A percentile compares a stretch with the other conserved stretches of the same genome.
phyloP scores from a whole-genome alignment of 306 rosid genomes.

The Pyrus pyrifolia region DNA sequence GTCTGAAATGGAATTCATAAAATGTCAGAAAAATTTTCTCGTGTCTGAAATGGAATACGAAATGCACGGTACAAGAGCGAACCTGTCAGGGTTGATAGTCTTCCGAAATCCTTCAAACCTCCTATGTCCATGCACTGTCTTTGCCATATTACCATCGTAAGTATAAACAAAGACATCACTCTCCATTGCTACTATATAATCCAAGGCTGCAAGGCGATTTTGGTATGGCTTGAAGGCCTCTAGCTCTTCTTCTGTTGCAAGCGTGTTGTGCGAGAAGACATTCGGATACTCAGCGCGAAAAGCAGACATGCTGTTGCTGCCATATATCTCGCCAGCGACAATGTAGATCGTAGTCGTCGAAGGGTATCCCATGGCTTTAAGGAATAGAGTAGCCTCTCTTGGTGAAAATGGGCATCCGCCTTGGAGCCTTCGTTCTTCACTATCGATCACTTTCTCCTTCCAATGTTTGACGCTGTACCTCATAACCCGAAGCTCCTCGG shows the following conservation, averaged over 20 bases:
- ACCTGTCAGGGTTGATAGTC: constrained; percentile 95
- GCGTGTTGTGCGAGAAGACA: constrained; percentile 72
- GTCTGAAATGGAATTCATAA: constrained; percentile 36
- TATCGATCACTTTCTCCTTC: constrained; percentile 95
- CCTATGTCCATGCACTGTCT: constrained; percentile 96
- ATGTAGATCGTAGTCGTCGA: constrained; percentile 86
- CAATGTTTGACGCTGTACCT: constrained; percentile 88
- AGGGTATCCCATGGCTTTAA: constrained; percentile 97
- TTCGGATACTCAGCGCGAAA: constrained; percentile 66
- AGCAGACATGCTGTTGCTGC: constrained; percentile 62
- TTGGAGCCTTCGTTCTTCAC: constrained; percentile 51
- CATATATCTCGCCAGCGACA: constrained; percentile 94
- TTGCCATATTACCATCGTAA: constrained; percentile 98
- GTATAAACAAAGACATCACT: constrained; percentile 94
- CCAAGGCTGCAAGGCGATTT: constrained; percentile 95
- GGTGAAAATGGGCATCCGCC: constrained; percentile 99
- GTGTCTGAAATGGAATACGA: not conserved
- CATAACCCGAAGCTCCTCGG: constrained; percentile 70
- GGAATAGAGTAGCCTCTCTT: constrained; percentile 84
- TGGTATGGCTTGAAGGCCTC: constrained; percentile 73
- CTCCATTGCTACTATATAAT: constrained; percentile 76
- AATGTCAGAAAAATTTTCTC: constrained; percentile 6
- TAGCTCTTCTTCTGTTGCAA: constrained; percentile 78
- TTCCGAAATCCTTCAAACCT: constrained; percentile 83
- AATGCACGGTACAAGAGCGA: constrained; percentile 3